Conservation (phyloP, 2,329 filamentous ascomycete species). For the Alternaria incomplexa region DNA sequence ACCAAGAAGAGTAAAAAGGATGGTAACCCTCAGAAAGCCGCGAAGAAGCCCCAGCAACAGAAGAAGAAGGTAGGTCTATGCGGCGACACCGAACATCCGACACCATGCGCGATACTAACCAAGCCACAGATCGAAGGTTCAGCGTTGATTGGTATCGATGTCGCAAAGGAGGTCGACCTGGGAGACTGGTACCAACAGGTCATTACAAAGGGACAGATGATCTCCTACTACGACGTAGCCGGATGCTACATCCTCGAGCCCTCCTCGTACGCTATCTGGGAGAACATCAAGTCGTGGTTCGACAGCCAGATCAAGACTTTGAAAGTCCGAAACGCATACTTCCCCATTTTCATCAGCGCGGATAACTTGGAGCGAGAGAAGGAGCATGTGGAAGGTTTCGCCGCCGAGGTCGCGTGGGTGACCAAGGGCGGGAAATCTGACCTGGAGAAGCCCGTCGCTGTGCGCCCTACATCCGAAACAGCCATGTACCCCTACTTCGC, state of each 20-base stretch:
- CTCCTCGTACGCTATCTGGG: conserved; percentile 71
- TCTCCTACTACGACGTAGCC: conserved; percentile 92
- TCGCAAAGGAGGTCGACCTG: conserved; percentile 85
- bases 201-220: conserved; percentile 94
- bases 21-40: conserved; percentile 36
- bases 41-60: conserved; percentile 53
- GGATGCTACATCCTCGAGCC: conserved; percentile 74
- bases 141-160: conserved; percentile 83
- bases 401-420: conserved; percentile 88
- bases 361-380: conserved; percentile 89
- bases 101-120: conserved; percentile 22
- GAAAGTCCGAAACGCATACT: conserved; percentile 94
- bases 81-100: neutral
- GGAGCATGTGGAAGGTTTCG: conserved; percentile 97
- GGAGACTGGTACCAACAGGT: conserved; percentile 97
- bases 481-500: conserved; percentile 97
- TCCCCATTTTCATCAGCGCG: conserved; percentile 84
- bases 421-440: conserved; percentile 91
- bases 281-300: conserved; percentile 66
- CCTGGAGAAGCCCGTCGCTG: conserved; percentile 79
- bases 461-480: conserved; percentile 72
- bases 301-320: conserved; percentile 80
- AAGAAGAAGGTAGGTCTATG: conserved; percentile 54
- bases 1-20: conserved; percentile 47
- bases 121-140: conserved; percentile 60